A percentile compares a stretch with the other conserved stretches of the same genome.
Conservation (phyloP, 176 grass and related monocot genomes). For the Echinochloa phyllopogon region DNA sequence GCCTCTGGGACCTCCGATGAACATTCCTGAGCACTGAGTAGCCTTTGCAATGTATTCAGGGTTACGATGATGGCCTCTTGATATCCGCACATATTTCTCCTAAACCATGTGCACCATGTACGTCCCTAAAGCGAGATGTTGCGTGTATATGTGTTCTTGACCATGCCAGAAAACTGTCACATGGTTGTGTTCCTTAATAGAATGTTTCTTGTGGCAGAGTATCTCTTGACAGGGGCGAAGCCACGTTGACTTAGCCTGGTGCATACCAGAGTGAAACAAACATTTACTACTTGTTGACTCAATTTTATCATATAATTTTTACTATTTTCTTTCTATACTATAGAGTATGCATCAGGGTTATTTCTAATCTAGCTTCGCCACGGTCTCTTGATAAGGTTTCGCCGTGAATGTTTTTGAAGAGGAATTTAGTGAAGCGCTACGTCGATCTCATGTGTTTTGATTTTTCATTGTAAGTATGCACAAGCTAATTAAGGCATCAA, state of each 20-base stretch:
- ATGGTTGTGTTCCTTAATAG: neutral
- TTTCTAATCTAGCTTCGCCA: too few species aligned
- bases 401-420: neutral
- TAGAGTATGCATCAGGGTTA: too few species aligned
- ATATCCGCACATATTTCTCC: neutral
- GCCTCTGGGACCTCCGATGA: conserved; percentile 89
- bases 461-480: neutral
- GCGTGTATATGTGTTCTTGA: conserved; percentile 36
- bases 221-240: too few species aligned
- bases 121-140: neutral
- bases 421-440: neutral
- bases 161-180: neutral
- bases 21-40: conserved; percentile 65
- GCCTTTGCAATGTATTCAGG: neutral
- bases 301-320: too few species aligned
- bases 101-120: neutral
- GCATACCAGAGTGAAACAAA: too few species aligned
- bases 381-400: too few species aligned
- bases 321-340: too few species aligned
- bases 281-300: too few species aligned
- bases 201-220: conserved; percentile 1
- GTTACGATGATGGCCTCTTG: neutral
- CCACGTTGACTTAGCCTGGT: too few species aligned
- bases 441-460: too few species aligned
- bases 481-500: neutral